Evolutionary conservation across 768 basidiomycete genomes (phyloP).

Genomic region (Fibroporia radiculosa): DNA sequence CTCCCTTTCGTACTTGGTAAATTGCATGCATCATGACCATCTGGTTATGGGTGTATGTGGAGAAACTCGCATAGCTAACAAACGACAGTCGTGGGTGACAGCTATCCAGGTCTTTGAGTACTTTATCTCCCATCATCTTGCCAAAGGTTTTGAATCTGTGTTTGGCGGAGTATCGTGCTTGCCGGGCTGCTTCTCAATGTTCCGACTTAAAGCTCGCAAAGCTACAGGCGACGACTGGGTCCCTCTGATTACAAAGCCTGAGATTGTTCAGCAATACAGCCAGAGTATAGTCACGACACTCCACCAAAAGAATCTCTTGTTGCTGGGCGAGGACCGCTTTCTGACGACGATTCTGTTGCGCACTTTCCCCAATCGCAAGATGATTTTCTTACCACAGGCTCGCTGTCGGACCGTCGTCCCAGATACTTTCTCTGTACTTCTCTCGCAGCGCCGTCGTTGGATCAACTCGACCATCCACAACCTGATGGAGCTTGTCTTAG

Average conservation of each 20-base stretch:
- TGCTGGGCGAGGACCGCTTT: conserved; percentile 98
- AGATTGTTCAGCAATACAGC: conserved; percentile 96
- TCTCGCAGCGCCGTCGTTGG: conserved; percentile 97
- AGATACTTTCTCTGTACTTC: conserved; percentile 85
- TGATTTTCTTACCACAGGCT: conserved; percentile 98
- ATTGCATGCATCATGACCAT: conserved; percentile 98
- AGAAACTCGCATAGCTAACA: conserved; percentile 98
- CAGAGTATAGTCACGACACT: conserved; percentile 89
- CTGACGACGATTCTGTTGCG: conserved; percentile 92
- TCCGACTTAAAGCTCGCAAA: conserved; percentile 90
- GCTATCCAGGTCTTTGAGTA: conserved; percentile 98
- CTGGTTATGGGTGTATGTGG: conserved; percentile 99
- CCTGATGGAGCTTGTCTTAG: conserved; percentile 96
- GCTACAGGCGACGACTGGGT: conserved; percentile 91
- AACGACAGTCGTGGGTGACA: conserved; percentile 96
- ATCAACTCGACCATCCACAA: conserved; percentile 99
- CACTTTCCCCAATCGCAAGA: conserved; percentile 97
- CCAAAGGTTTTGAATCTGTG: conserved; percentile 97
- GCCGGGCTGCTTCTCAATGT: conserved; percentile 99
- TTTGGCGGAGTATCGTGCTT: conserved; percentile 99
- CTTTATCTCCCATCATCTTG: conserved; percentile 97
- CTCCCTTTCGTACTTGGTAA: conserved; percentile 85
- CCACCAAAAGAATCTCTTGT: conserved; percentile 94
- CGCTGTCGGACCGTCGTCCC: conserved; percentile 93
- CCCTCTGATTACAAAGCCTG: conserved; percentile 92